These are phyloP conservation scores for Pelargonium cotyledonis DNA, from an alignment of 441 rosid genomes.

Conservation along the genomic window DNA sequence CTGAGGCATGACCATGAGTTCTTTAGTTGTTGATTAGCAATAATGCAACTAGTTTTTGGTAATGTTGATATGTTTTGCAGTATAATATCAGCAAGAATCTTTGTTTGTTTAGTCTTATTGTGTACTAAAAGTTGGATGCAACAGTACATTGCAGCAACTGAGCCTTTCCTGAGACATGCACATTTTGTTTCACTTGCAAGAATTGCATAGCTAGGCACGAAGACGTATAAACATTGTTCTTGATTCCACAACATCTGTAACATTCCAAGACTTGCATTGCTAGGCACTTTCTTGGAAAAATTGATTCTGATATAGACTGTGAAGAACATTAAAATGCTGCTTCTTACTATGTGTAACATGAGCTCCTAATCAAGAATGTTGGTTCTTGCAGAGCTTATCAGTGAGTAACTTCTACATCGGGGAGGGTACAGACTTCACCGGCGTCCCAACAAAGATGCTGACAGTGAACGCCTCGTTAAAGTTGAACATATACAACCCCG, in stretches of 20 bases:
- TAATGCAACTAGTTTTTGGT: not conserved
- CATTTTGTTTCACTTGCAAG: not conserved
- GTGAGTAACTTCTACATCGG: conserved; percentile 60
- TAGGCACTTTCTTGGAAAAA: not conserved
- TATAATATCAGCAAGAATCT: not conserved
- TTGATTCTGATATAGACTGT: not conserved
- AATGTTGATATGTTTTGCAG: not conserved
- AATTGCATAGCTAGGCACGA: too few species aligned
- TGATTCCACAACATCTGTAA: too few species aligned
- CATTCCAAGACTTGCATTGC: not conserved
- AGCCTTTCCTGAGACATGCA: not conserved
- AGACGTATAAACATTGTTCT: too few species aligned
- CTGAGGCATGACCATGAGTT: not conserved
- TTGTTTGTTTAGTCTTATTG: too few species aligned
- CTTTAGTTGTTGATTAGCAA: not conserved
- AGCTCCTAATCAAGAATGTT: conserved; percentile 11
- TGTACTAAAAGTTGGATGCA: too few species aligned
- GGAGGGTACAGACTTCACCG: conserved; percentile 79
- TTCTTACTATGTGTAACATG: not conserved
- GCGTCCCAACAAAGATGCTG: conserved; percentile 71
- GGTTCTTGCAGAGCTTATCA: conserved; percentile 49
- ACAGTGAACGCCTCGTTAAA: conserved; percentile 63
- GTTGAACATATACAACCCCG: conserved; percentile 66
- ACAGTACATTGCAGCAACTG: too few species aligned
- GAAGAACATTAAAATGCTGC: not conserved